Evolutionary conservation across 2,329 filamentous ascomycete genomes (phyloP).

Genomic region (Colletotrichum navitas): DNA sequence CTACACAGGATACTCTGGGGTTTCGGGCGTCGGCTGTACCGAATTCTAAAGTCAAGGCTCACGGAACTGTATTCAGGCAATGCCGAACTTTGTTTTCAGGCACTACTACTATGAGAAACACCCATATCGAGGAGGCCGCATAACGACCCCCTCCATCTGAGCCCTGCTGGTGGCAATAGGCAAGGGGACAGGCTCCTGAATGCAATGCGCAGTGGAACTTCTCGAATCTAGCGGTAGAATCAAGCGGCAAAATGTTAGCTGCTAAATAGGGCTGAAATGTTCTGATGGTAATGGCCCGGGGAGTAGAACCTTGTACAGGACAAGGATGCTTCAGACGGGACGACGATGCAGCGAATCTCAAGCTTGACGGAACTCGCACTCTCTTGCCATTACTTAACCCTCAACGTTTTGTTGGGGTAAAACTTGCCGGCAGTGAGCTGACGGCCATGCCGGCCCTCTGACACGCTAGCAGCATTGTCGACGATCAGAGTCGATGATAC

Average conservation of each 20-base stretch:
- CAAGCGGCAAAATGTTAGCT: not conserved
- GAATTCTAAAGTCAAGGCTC: too few species aligned
- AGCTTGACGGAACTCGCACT: not conserved
- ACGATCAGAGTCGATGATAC: not conserved
- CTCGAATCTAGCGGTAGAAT: not conserved
- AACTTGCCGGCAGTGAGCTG: not conserved
- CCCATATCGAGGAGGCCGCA: not conserved
- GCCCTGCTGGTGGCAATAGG: not conserved
- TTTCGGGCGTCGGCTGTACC: not conserved
- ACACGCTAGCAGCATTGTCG: too few species aligned
- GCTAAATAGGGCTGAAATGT: not conserved
- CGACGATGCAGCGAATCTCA: not conserved
- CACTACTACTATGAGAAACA: not conserved
- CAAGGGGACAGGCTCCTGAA: not conserved
- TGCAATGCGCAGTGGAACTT: not conserved
- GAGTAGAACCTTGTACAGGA: not conserved
- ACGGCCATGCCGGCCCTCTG: not conserved
- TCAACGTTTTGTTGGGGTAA: not conserved
- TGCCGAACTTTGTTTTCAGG: not conserved
- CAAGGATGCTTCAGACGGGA: not conserved
- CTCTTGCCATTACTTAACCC: not conserved
- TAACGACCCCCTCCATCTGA: not conserved
- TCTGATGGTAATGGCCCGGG: not conserved
- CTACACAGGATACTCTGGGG: not conserved
- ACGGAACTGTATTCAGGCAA: not conserved